Percentiles rank a stretch among this genome's conserved stretches.
phyloP scores from a whole-genome alignment of 257 asterid genomes.

The Eucommia ulmoides region DNA sequence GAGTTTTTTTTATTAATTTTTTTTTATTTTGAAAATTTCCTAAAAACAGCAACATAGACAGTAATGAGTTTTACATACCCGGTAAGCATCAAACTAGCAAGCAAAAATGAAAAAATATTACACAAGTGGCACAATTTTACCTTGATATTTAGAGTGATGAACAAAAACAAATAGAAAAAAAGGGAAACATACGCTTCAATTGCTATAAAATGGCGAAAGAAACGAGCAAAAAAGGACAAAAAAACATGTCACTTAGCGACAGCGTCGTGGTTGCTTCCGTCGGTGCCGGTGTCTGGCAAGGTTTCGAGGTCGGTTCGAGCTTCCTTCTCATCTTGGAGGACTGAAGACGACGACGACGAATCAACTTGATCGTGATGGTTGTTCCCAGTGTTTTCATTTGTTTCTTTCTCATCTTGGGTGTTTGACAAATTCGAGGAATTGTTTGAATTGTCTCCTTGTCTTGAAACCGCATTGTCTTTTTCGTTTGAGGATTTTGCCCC shows the following conservation, averaged over 20 bases:
- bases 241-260: conserved; percentile 41
- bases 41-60: too few relatives aligned
- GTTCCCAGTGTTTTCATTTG: not conserved
- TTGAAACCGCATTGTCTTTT: conserved; percentile 10
- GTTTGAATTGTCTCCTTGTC: conserved; percentile 13
- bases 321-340: conserved; percentile 54
- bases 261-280: conserved; percentile 30
- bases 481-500: conserved; percentile 14
- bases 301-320: conserved; percentile 54
- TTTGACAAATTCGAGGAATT: conserved; percentile 3
- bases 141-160: conserved; percentile 3
- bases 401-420: not conserved
- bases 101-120: conserved; percentile 13
- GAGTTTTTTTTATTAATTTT: too few relatives aligned
- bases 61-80: too few relatives aligned
- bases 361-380: not conserved
- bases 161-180: too few relatives aligned
- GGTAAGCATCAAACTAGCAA: too few relatives aligned
- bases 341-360: conserved; percentile 20
- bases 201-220: conserved; percentile 12
- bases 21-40: too few relatives aligned
- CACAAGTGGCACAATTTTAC: too few relatives aligned
- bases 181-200: too few relatives aligned
- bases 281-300: conserved; percentile 48
- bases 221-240: not conserved